Evolutionary conservation across 2,329 filamentous ascomycete genomes (phyloP).

Genomic region (Annulohypoxylon truncatum): DNA sequence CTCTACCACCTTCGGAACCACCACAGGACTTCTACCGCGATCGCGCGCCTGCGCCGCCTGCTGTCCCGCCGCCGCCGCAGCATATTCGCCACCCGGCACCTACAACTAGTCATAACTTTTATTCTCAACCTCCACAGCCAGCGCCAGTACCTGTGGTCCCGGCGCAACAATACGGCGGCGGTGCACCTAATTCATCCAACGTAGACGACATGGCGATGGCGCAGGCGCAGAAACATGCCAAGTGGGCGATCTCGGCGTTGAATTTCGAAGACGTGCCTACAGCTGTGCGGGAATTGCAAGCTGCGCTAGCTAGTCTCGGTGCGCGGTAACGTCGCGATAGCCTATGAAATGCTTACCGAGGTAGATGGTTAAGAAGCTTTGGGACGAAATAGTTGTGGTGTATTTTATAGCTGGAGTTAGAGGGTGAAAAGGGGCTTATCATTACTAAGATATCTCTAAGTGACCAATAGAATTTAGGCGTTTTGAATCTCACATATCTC

Average conservation of each 20-base stretch:
- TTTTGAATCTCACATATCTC: background rate
- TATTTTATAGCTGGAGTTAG: background rate
- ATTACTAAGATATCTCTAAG: background rate
- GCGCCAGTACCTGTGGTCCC: slow-evolving; percentile 34
- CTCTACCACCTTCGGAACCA: slow-evolving; percentile 47
- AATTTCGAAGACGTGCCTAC: slow-evolving; percentile 97
- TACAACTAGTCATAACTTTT: slow-evolving; percentile 41
- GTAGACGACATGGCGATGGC: slow-evolving; percentile 77
- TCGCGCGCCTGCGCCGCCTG: slow-evolving; percentile 40
- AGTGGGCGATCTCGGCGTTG: slow-evolving; percentile 94
- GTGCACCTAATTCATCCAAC: slow-evolving; percentile 55
- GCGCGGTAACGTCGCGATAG: slow-evolving; percentile 58
- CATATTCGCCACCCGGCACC: slow-evolving; percentile 42
- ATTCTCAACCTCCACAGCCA: slow-evolving; percentile 40
- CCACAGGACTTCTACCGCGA: slow-evolving; percentile 53
- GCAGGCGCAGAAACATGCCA: slow-evolving; percentile 92
- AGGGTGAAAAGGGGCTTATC: background rate
- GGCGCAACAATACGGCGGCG: slow-evolving; percentile 44
- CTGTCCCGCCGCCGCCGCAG: slow-evolving; percentile 39
- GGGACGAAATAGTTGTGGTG: background rate
- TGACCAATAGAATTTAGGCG: background rate
- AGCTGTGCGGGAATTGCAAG: slow-evolving; percentile 84
- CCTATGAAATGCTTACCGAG: background rate
- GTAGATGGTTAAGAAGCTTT: background rate
- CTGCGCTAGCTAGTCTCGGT: slow-evolving; percentile 78